Conservation (phyloP, 768 basidiomycete genomes). For the Mycena venus region DNA sequence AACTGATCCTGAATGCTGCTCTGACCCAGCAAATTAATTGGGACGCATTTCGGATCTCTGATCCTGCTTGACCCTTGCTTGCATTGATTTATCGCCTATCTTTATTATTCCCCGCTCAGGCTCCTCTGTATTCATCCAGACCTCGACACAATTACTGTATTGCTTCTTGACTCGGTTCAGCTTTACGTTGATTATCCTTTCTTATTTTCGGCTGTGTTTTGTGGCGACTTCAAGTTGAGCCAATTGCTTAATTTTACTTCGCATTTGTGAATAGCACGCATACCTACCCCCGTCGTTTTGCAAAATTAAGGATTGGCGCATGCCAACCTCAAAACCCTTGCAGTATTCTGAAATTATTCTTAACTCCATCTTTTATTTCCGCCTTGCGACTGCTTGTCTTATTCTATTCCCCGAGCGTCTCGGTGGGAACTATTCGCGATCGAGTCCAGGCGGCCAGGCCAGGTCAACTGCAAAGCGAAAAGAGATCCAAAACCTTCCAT, state of each 20-base stretch:
- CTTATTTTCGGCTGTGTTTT: background rate
- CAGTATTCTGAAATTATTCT: too few species aligned
- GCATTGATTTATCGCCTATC: background rate
- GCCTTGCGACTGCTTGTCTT: too few species aligned
- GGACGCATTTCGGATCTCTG: constrained; percentile 56
- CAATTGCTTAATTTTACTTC: background rate
- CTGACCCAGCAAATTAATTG: constrained; percentile 78
- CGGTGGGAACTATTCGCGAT: too few species aligned
- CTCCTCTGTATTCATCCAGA: background rate
- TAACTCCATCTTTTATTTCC: too few species aligned
- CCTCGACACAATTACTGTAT: background rate
- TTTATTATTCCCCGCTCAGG: constrained; percentile 18
- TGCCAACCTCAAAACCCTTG: too few species aligned
- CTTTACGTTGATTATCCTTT: background rate
- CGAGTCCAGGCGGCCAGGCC: too few species aligned
- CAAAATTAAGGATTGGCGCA: too few species aligned
- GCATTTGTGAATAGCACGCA: too few species aligned
- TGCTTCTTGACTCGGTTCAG: background rate
- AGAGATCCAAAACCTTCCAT: too few species aligned
- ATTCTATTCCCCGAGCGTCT: too few species aligned
- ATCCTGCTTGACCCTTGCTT: background rate
- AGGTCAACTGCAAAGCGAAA: too few species aligned
- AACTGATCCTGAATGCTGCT: constrained; percentile 74
- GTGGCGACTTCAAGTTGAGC: background rate
- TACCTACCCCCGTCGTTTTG: too few species aligned